Conservation (phyloP, 139 green algal genomes). For the Zygnema cylindricum region DNA sequence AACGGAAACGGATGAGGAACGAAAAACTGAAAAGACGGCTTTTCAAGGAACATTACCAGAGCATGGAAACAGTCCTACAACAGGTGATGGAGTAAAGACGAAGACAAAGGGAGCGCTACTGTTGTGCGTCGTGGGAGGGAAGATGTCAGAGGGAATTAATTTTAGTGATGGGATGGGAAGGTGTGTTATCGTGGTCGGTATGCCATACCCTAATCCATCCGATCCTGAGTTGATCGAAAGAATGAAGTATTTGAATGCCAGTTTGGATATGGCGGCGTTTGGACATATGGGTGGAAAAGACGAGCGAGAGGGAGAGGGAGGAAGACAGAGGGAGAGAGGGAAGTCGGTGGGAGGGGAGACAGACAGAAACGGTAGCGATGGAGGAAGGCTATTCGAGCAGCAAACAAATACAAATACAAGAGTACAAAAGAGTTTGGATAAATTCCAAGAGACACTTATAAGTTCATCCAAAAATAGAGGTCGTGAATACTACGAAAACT, state of each 20-base stretch:
- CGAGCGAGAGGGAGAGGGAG: neutral
- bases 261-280: neutral
- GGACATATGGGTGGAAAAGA: neutral
- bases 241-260: conserved; percentile 81
- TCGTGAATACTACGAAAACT: conserved; percentile 84
- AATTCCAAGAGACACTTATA: neutral
- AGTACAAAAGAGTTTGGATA: neutral
- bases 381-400: neutral
- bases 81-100: neutral
- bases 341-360: neutral
- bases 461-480: conserved; percentile 41
- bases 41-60: neutral
- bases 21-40: neutral
- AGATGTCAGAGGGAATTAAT: conserved; percentile 98
- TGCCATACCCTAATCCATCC: conserved; percentile 91
- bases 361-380: neutral
- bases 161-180: conserved; percentile 94
- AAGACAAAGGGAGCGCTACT: conserved; percentile 73
- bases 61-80: neutral
- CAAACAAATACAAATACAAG: neutral
- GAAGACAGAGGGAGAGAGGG: neutral
- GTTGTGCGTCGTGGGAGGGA: conserved; percentile 92
- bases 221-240: conserved; percentile 90
- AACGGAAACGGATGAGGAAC: neutral
- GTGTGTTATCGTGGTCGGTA: conserved; percentile 90